These are phyloP conservation scores for Citrus glauca DNA, from an alignment of 345 rosid genomes.

Conservation along the genomic window DNA sequence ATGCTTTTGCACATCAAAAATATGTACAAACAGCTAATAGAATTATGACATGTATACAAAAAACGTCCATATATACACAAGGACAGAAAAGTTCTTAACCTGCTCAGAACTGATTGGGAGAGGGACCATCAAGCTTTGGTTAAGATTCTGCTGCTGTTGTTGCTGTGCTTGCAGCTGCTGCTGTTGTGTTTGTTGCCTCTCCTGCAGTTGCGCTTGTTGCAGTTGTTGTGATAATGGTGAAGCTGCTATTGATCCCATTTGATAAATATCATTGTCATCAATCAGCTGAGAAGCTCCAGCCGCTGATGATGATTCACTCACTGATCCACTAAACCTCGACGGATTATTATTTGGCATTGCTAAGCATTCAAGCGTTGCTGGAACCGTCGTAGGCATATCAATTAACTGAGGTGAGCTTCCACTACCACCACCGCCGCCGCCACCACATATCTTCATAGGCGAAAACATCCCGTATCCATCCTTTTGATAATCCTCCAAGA, in stretches of 20 bases:
- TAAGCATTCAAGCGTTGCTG: slow-evolving; percentile 32
- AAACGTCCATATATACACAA: no score
- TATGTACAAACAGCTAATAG: no score
- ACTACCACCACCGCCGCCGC: slow-evolving; percentile 2
- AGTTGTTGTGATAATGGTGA: slow-evolving; percentile 43
- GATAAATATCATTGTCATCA: slow-evolving; percentile 33
- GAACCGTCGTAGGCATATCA: slow-evolving; percentile 17
- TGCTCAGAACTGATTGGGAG: slow-evolving; percentile 44
- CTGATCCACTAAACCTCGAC: slow-evolving; percentile 24
- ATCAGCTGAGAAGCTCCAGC: slow-evolving; percentile 25
- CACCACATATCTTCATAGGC: slow-evolving; percentile 21
- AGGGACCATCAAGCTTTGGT: slow-evolving; percentile 37
- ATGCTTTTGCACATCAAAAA: no score
- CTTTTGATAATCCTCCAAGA: slow-evolving; percentile 46
- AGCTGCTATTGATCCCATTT: slow-evolving; percentile 14
- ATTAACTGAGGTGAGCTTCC: slow-evolving; percentile 21
- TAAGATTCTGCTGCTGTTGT: slow-evolving; percentile 20
- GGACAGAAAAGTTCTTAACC: slow-evolving; percentile 16
- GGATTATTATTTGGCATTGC: slow-evolving; percentile 13
- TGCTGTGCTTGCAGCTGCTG: slow-evolving; percentile 9
- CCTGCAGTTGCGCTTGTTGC: slow-evolving; percentile 32
- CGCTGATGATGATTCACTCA: slow-evolving; percentile 16
- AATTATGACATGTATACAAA: no score
- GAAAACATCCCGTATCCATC: slow-evolving; percentile 28
- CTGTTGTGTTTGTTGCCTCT: slow-evolving; percentile 21